Evolutionary conservation across 495 filamentous ascomycete species (phyloP), one percentile per base, ranked within the genome.

Genomic region (Antarctomyces pellizariae): DNA sequence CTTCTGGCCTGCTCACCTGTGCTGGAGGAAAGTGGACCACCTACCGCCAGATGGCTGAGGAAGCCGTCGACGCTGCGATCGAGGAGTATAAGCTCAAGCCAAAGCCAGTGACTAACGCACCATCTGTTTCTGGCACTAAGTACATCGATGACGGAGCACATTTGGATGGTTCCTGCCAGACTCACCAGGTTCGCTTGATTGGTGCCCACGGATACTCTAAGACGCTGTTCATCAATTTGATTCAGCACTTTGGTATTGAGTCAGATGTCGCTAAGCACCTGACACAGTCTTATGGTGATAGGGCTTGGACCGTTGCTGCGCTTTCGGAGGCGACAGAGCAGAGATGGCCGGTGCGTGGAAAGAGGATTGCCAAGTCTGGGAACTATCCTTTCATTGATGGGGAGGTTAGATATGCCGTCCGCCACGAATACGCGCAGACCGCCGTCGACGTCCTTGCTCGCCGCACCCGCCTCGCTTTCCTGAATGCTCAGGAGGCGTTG

Each of bases 21-120:
- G 79, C 84, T n/a, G 86, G 86, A 34, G 86, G 86, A 12, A 95
- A 95, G 53, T 97, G 86, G 86, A 97, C 86, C 2, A 97, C 86
- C 3, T 97, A 97, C 52, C 73, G 86, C 17, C 82, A 97, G 45
- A 97, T 97, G 86, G 80, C 86, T 18, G 84, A 97, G 52, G 84
- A 97, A 46, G 71, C 75, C 28, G 86, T 97, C 16, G 84, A 97
- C 39, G 75, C 82, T 35, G 84, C 84, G 10, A 62, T 97, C 44
- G 56, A 62, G 18, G 51, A 59, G 13, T 97, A 92, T 49, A 51
- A 57, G 19, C 67, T 93, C n/a, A 54, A 61, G 26, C 51, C 75
- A 3, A 52, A 50, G 16, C 57, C 69, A 15, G 37, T 75, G 21
- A 29, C 41, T 8, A 46, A 69, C 30, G 62, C 67, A 5, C 79